Base-by-base conservation (phyloP, 2,329 filamentous ascomycete genomes). In the Xylaria multiplex region DNA sequence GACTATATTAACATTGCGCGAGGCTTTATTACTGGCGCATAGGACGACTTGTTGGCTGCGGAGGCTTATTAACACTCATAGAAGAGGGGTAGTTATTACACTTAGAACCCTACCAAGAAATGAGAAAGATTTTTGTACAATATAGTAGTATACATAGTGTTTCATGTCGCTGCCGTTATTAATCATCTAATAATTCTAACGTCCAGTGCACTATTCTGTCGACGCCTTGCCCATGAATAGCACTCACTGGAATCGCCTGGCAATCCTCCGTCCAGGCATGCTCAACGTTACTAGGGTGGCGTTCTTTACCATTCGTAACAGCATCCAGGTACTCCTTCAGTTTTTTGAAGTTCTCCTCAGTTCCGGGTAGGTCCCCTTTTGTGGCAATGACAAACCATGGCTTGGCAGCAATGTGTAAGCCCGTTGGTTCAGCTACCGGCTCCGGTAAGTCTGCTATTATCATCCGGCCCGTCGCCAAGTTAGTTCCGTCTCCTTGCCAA, bases 351-450 rank as follows among this genome's bases (percentile, higher is more conserved):
- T 96, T 96, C 27, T 88, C 86, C 77, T 93, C 87, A 1, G 96
- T 97, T 2, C 86, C 86, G 3, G 90, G 87, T 61, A 97, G 77
- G 77, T 98, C 95, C 0, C 93, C 94, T 80, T 98, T 98, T 22
- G 94, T 97, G 1, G 93, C 95, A 49, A 97, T 89, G 5, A 97
- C 94, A 74, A 97, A 96, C 96, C 96, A 99, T 0, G 96, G 94
- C 81, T 99, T 99, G 40, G 87, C 88, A n/a, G 92, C 91, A 70
- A 98, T 96, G 46, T 91, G 88, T n/a, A 92, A 76, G n/a, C 79
- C 83, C 3, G 78, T 76, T 48, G 74, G 55, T 54, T 70, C 54
- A 24, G 13, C 32, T 42, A 37, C 30, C 43, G 61, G 50, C 53
- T 70, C 55, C 1, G 61, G 65, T 2, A 70, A 24, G 48, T 69